Base-by-base conservation (phyloP, 2,329 filamentous ascomycete species). In the Diplodia sapinea region DNA sequence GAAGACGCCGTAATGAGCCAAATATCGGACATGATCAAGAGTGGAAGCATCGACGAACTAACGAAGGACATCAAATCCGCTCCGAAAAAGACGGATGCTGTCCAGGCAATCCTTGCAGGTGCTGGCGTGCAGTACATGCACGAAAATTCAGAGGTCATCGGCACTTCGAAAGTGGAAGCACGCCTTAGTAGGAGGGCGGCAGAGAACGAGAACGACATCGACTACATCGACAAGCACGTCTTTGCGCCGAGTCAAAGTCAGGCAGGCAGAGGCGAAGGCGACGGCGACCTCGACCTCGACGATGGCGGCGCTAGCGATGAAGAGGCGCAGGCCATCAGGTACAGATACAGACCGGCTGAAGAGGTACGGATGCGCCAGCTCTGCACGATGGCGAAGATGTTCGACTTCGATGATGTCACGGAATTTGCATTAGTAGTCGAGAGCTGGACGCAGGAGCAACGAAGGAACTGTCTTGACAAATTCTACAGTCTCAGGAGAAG, bases 51-150 rank as follows among this genome's bases (percentile, higher is more conserved):
- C 17, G 57, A 68, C 29, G 66, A 68, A 12, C 33, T 56, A 17
- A 38, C 49, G 36, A 70, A 67, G 82, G 78, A 9, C 77, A 66
- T 29, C 61, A 82, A 79, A 67, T 57, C 67, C 1, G 73, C 75
- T 9, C 76, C 75, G 31, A 82, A 79, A 62, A 79, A 76, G 67
- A 77, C 85, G 56, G 92, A 98, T 73, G 90, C 92, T 0, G 86
- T 98, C 38, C 91, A 94, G 72, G 95, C 93, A 2, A 98, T 99
- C 70, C 86, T 99, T 1, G 88, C 92, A 2, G 88, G 89, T 8
- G 93, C 92, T 0, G 95, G 95, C 1, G 94, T 99, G 0, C 89
- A 95, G 74, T 99, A 99, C 77, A 96, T 93, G 0, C 95, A 99
- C 75, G 91, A 98, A 73, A 99, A 99, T 76, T 93, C 92, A 1